phyloP scores from a whole-genome alignment of 1,284 basidiomycete genomes.

The Inonotus obliquus region DNA sequence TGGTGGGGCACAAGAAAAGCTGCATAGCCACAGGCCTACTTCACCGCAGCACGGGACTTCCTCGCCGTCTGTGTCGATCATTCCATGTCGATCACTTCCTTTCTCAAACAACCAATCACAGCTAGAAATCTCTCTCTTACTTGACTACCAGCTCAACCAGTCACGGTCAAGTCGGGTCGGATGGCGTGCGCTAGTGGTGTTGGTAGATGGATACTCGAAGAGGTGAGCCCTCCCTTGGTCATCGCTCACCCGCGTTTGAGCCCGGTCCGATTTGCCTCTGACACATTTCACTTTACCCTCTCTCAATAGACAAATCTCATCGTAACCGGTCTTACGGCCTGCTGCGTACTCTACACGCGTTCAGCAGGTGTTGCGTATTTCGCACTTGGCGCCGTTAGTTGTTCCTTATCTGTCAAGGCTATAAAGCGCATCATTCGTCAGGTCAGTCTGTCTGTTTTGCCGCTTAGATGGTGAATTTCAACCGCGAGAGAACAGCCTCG shows the following conservation, averaged over 20 bases:
- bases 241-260: neutral
- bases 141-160: neutral
- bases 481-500: slow-evolving; percentile 42
- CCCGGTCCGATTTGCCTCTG: neutral
- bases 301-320: slow-evolving; percentile 25
- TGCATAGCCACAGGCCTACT: neutral
- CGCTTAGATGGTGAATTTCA: neutral
- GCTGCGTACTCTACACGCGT: slow-evolving; percentile 58
- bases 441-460: neutral
- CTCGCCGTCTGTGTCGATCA: neutral
- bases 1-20: neutral
- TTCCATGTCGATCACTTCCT: neutral
- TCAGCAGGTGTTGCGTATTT: slow-evolving; percentile 71
- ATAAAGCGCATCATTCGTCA: slow-evolving; percentile 62
- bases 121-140: neutral
- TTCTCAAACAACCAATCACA: neutral
- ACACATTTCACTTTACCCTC: neutral
- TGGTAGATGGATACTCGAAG: slow-evolving; percentile 6
- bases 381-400: slow-evolving; percentile 55
- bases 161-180: neutral
- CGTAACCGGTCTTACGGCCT: slow-evolving; percentile 56
- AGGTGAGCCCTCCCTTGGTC: slow-evolving; percentile 4
- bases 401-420: slow-evolving; percentile 61
- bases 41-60: neutral
- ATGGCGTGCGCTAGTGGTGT: neutral